phyloP scores from a whole-genome alignment of 1,139 yeast species.

The Saccharomyces hybrid region DNA sequence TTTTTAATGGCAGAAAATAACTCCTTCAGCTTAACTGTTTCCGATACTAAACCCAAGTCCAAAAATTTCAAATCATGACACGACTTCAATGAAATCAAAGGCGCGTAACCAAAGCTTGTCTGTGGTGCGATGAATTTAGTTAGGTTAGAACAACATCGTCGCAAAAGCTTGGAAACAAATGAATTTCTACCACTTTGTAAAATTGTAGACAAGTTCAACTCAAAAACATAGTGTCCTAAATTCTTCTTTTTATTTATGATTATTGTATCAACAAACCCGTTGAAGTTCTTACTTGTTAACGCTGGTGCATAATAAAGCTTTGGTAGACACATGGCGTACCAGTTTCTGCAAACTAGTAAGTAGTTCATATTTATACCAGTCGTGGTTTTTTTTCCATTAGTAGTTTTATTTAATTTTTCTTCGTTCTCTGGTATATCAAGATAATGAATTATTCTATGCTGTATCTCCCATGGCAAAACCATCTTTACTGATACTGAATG shows the following conservation, averaged over 20 bases:
- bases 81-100: slow-evolving; percentile 65
- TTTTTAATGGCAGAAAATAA: slow-evolving; percentile 65
- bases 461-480: slow-evolving; percentile 43
- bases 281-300: slow-evolving; percentile 60
- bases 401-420: not conserved
- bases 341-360: slow-evolving; percentile 51
- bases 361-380: slow-evolving; percentile 41
- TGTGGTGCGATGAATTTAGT: slow-evolving; percentile 82
- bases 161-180: slow-evolving; percentile 68
- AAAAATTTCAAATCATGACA: slow-evolving; percentile 58
- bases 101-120: slow-evolving; percentile 88
- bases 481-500: slow-evolving; percentile 8
- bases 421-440: slow-evolving; percentile 14
- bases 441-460: slow-evolving; percentile 43
- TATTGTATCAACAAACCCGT: slow-evolving; percentile 63
- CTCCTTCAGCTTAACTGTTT: slow-evolving; percentile 75
- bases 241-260: slow-evolving; percentile 33
- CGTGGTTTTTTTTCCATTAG: not conserved
- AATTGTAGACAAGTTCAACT: slow-evolving; percentile 65
- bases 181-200: slow-evolving; percentile 93
- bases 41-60: slow-evolving; percentile 85
- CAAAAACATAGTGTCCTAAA: slow-evolving; percentile 39
- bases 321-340: slow-evolving; percentile 55
- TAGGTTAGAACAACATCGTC: slow-evolving; percentile 61
- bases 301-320: slow-evolving; percentile 56